Base-by-base conservation (phyloP, 192 early-diverging fungal species). In the Geranomyces variabilis region DNA sequence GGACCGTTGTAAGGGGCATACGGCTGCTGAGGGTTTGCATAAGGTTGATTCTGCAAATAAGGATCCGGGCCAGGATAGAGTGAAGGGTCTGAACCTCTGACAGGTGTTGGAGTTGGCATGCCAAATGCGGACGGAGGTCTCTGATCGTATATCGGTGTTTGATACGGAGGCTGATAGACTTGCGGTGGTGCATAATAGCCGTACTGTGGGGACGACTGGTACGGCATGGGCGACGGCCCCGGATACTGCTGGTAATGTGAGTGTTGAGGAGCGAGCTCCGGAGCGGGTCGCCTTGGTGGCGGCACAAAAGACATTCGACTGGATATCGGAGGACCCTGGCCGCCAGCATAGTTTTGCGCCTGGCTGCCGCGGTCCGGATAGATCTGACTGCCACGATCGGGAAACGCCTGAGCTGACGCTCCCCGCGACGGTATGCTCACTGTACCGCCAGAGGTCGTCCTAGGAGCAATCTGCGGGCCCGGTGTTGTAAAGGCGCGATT, bases 371-470 rank as follows among this genome's bases (percentile, higher is more conserved):
- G 36, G 36, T 41, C 36, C 3, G 36, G 36, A 10, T 41, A 7
- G 10, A 41, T 10, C 36, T 41, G 36, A 10, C 51, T 26, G 7
- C 28, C 1, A 13, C 72, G 63, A 19, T 74, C 73, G 15, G 73
- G 73, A 49, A 75, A 41, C 21, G 34, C 66, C 34, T 60, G 58
- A 8, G 73, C 73, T 8, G 73, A 75, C 21, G 66, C 66, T 13
- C 56, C 53, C 12, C 73, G 73, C 8, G 66, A 62, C 9, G 73
- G 73, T 34, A 75, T 75, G 66, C 56, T 75, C 15, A 69, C 66
- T 13, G 64, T 31, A 31, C 56, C 49, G 19, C 51, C 66, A 1
- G 66, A 59, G 19, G 58, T 21, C 7, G 48, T 53, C 6, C 73
- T 26, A 10, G 66, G 73, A 13, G 65, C 57, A 30, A 75, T 69